Percentiles rank a stretch among this genome's conserved stretches.
These are phyloP conservation scores for Diphasiastrum complanatum DNA, from an alignment of 83 land plant species.

Conservation along the genomic window DNA sequence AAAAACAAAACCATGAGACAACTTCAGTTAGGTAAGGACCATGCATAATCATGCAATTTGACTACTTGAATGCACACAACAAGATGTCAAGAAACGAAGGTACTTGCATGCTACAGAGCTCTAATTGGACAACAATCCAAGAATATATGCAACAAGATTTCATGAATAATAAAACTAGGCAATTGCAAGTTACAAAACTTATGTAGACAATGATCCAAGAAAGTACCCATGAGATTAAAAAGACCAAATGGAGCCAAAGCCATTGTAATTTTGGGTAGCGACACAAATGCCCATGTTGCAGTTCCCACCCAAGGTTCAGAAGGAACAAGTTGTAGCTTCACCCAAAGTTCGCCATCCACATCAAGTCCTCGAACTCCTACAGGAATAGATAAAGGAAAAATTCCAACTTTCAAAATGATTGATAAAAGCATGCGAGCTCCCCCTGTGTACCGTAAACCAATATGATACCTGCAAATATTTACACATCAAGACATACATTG, in stretches of 20 bases:
- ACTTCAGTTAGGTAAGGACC: constrained; percentile 12
- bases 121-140: too few species aligned
- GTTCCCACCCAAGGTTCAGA: constrained; percentile 96
- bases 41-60: too few species aligned
- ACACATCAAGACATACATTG: constrained; percentile 1
- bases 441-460: constrained; percentile 95
- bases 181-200: background rate
- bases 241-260: constrained; percentile 86
- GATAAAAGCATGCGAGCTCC: constrained; percentile 82
- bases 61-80: too few species aligned
- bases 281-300: constrained; percentile 97
- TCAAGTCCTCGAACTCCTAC: constrained; percentile 86
- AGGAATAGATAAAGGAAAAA: constrained; percentile 81
- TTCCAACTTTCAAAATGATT: constrained; percentile 65
- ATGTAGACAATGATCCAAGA: background rate
- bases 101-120: too few species aligned
- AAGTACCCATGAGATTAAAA: constrained; percentile 87
- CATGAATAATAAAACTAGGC: background rate
- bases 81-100: too few species aligned
- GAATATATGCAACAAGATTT: too few species aligned
- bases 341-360: constrained; percentile 98
- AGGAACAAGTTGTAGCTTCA: constrained; percentile 82
- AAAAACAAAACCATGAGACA: constrained; percentile 13
- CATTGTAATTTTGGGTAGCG: constrained; percentile 87
- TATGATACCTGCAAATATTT: constrained; percentile 81